Conservation (phyloP, 306 rosid species). For the Psophocarpus tetragonolobus region DNA sequence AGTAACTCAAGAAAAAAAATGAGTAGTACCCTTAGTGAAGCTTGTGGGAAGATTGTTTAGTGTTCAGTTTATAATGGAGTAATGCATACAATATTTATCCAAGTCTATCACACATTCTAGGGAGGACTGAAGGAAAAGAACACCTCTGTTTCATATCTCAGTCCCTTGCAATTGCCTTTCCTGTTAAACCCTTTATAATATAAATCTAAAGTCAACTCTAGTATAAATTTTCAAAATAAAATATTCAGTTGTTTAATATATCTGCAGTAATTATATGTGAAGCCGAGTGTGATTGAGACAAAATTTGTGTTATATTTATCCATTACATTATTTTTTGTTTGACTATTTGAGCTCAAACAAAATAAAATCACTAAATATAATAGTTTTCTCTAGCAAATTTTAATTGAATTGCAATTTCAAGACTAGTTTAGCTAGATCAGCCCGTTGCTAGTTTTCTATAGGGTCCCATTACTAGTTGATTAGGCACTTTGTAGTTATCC, state of each 20-base stretch:
- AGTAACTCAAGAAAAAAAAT: background rate
- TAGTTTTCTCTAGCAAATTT: background rate
- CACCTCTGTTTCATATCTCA: background rate
- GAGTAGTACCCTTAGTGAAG: background rate
- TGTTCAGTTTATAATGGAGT: background rate
- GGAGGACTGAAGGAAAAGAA: background rate
- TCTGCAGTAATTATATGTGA: constrained; percentile 20
- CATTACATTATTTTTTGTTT: background rate
- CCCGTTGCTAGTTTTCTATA: background rate
- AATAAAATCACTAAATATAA: background rate
- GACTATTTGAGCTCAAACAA: background rate
- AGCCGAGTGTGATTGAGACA: background rate
- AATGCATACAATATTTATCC: background rate
- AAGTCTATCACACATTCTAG: background rate
- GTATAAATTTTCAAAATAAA: background rate
- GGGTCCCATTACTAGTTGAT: background rate
- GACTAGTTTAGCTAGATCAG: background rate
- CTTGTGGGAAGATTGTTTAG: background rate
- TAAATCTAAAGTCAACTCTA: constrained; percentile 35
- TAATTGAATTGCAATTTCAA: background rate
- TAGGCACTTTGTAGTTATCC: background rate
- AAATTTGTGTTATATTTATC: background rate
- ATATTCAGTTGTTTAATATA: constrained; percentile 8
- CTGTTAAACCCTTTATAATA: background rate
- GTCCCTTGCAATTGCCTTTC: background rate